Percentiles rank a stretch among this genome's conserved stretches.
Conservation (phyloP, 352 stramenopile genomes). For the Pythium rishiriense region DNA sequence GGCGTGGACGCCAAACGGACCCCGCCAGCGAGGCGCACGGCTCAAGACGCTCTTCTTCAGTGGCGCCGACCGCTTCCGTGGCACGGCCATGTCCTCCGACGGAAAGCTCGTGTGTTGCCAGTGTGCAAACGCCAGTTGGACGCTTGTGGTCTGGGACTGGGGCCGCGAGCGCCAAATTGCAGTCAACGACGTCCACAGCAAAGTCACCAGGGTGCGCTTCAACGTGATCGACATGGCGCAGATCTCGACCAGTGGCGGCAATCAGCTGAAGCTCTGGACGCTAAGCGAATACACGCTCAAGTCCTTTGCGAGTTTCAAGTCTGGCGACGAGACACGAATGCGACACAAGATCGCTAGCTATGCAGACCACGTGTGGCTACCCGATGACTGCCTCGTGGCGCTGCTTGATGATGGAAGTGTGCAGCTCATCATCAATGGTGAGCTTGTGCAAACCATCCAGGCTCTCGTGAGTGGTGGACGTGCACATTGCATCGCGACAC, state of each 20-base stretch:
- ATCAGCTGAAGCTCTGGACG: slow-evolving; percentile 74
- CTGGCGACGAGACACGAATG: slow-evolving; percentile 58
- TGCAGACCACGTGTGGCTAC: slow-evolving; percentile 72
- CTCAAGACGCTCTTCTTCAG: slow-evolving; percentile 49
- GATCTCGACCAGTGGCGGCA: slow-evolving; percentile 68
- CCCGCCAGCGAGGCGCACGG: slow-evolving; percentile 10
- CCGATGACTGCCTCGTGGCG: slow-evolving; percentile 60
- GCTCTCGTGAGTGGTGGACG: background rate
- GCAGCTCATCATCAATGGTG: slow-evolving; percentile 72
- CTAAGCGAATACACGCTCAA: slow-evolving; percentile 74
- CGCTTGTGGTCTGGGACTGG: slow-evolving; percentile 79
- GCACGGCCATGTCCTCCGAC: slow-evolving; percentile 61
- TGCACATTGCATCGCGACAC: slow-evolving; percentile 28
- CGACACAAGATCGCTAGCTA: slow-evolving; percentile 49
- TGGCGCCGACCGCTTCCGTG: slow-evolving; percentile 49
- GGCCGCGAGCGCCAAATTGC: slow-evolving; percentile 62
- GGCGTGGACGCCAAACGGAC: background rate
- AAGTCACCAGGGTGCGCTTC: slow-evolving; percentile 72
- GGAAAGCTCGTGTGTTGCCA: slow-evolving; percentile 69
- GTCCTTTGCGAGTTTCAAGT: slow-evolving; percentile 74
- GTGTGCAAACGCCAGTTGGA: slow-evolving; percentile 53
- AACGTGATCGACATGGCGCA: slow-evolving; percentile 81
- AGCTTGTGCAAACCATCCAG: slow-evolving; percentile 68
- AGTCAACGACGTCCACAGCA: slow-evolving; percentile 59
- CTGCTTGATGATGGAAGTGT: slow-evolving; percentile 74